Conservation (phyloP, 2,329 filamentous ascomycete species). For the Exophiala bonariae region DNA sequence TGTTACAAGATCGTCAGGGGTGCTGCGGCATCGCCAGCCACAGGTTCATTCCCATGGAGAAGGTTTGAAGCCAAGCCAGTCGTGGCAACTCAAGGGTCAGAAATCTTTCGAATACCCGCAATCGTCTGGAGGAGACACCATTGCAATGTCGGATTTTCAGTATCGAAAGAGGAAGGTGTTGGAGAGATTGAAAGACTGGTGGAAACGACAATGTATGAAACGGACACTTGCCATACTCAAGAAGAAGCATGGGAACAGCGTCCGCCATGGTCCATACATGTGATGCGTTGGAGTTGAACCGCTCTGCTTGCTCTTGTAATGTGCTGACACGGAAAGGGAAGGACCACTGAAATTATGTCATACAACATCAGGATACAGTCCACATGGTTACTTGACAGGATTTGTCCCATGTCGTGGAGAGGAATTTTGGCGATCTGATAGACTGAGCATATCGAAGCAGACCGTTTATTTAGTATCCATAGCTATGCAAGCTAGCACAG, state of each 20-base stretch:
- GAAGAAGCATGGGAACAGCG: slow-evolving; percentile 13
- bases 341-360: too few relatives aligned
- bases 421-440: too few relatives aligned
- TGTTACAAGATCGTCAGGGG: slow-evolving; percentile 18
- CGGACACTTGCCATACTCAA: slow-evolving; percentile 15
- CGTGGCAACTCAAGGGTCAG: slow-evolving; percentile 15
- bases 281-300: too few relatives aligned
- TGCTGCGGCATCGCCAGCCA: slow-evolving; percentile 10
- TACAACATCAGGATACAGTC: too few relatives aligned
- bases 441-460: too few relatives aligned
- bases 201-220: slow-evolving; percentile 23
- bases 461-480: too few relatives aligned
- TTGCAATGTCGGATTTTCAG: slow-evolving; percentile 28
- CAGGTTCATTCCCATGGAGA: neutral
- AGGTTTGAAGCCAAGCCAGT: slow-evolving; percentile 7
- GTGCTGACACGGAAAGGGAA: too few relatives aligned
- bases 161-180: slow-evolving; percentile 27
- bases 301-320: too few relatives aligned
- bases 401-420: too few relatives aligned
- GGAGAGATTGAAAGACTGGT: slow-evolving; percentile 27
- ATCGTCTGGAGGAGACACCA: slow-evolving; percentile 13
- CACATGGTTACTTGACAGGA: too few relatives aligned
- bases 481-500: too few relatives aligned
- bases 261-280: neutral
- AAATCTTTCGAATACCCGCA: slow-evolving; percentile 16